These are phyloP conservation scores for Colletotrichum somersetense DNA, from an alignment of 2,329 filamentous ascomycete species.

Conservation along the genomic window DNA sequence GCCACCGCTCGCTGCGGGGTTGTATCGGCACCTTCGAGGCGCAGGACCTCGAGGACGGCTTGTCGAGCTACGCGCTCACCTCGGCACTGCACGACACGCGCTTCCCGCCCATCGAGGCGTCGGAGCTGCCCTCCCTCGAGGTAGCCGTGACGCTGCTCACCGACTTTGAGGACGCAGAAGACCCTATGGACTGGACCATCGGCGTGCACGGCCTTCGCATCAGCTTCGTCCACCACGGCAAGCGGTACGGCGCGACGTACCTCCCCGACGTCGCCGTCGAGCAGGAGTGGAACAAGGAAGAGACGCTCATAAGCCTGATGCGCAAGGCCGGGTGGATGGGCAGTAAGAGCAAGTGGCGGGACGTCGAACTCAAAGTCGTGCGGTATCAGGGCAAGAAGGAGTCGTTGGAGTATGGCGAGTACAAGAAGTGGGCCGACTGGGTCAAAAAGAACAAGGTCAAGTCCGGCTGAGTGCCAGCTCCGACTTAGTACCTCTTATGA, in stretches of 20 bases:
- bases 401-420: constrained; percentile 78
- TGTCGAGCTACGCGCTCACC: constrained; percentile 85
- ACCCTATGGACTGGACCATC: constrained; percentile 86
- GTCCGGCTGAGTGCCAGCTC: constrained; percentile 23
- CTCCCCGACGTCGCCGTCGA: constrained; percentile 91
- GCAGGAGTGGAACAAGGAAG: constrained; percentile 95
- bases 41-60: constrained; percentile 77
- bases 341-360: constrained; percentile 82
- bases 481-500: background rate
- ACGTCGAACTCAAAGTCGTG: constrained; percentile 82
- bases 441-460: constrained; percentile 55
- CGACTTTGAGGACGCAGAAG: constrained; percentile 81
- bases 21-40: constrained; percentile 96
- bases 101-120: constrained; percentile 66
- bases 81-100: constrained; percentile 76
- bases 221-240: constrained; percentile 79
- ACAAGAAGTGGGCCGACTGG: constrained; percentile 85
- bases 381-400: constrained; percentile 90
- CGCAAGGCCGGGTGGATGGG: constrained; percentile 94
- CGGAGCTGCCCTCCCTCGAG: constrained; percentile 70
- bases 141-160: constrained; percentile 86
- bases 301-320: constrained; percentile 90
- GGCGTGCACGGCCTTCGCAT: constrained; percentile 91
- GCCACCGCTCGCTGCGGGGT: constrained; percentile 80
- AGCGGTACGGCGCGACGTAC: constrained; percentile 87